These are phyloP conservation scores for Nadsonia starkeyi-henricii DNA, from an alignment of 1,139 yeast genomes.

Conservation along the genomic window DNA sequence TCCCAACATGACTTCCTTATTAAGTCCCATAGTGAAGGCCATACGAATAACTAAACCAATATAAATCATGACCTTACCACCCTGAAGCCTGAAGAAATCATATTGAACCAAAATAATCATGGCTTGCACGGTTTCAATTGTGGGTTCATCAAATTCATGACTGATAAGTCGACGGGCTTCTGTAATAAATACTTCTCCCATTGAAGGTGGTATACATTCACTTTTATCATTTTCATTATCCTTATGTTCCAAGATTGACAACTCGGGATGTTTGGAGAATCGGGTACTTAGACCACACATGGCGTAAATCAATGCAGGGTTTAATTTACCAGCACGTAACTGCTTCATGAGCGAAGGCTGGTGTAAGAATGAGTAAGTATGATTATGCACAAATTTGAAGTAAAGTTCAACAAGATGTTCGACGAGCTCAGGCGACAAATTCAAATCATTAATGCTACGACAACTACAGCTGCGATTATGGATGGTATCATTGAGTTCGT, in stretches of 20 bases:
- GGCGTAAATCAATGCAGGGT: constrained; percentile 22
- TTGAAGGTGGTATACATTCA: no score
- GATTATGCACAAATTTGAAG: constrained; percentile 24
- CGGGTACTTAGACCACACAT: constrained; percentile 25
- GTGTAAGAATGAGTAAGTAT: constrained; percentile 26
- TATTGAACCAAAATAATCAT: constrained; percentile 22
- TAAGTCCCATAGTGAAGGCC: constrained; percentile 23
- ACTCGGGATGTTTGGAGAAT: constrained; percentile 21
- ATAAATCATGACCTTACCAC: constrained; percentile 25
- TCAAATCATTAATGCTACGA: neutral
- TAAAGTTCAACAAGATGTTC: constrained; percentile 20
- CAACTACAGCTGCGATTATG: constrained; percentile 5
- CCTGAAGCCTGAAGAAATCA: constrained; percentile 24
- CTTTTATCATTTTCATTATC: no score
- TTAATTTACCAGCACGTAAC: constrained; percentile 18
- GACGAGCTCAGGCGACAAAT: constrained; percentile 13
- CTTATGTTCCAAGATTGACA: constrained; percentile 8
- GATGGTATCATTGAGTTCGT: constrained; percentile 2
- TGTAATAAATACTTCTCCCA: constrained; percentile 21
- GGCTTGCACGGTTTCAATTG: constrained; percentile 26
- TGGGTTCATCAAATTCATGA: constrained; percentile 23
- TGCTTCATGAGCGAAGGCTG: constrained; percentile 22
- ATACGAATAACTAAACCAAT: constrained; percentile 25
- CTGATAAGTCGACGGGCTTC: constrained; percentile 20
- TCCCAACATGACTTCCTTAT: constrained; percentile 14